phyloP scores from a whole-genome alignment of 257 asterid species.

The Parsonsia alboflavescens region DNA sequence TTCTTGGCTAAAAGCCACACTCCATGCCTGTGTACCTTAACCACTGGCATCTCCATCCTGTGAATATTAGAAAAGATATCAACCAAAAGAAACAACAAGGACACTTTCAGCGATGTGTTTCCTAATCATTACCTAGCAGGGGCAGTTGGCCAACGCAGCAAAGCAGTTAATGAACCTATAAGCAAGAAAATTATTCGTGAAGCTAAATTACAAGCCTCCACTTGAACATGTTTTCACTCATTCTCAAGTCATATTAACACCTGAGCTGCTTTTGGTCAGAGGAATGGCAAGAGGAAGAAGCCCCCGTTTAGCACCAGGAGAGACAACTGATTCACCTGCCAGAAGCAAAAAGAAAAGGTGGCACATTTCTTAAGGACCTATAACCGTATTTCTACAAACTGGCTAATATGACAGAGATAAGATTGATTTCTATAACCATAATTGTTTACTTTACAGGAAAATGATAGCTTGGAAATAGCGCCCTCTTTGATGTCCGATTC shows the following conservation, averaged over 20 bases:
- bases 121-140: conserved; percentile 63
- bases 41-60: conserved; percentile 99
- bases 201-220: conserved; percentile 11
- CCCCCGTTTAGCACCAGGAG: conserved; percentile 92
- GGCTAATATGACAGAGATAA: not conserved
- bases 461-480: not conserved
- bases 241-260: conserved; percentile 25
- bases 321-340: conserved; percentile 68
- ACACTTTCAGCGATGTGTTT: conserved; percentile 17
- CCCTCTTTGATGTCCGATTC: not conserved
- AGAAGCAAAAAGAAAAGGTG: conserved; percentile 3
- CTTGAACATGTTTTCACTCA: conserved; percentile 4
- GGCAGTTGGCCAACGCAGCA: conserved; percentile 98
- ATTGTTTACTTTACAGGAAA: not conserved
- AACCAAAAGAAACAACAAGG: conserved; percentile 13
- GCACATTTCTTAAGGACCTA: conserved; percentile 10
- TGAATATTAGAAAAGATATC: conserved; percentile 22
- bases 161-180: conserved; percentile 78
- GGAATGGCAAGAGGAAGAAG: conserved; percentile 87
- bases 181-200: conserved; percentile 19
- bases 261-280: conserved; percentile 63
- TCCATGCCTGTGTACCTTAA: conserved; percentile 73
- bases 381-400: not conserved
- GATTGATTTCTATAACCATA: not conserved
- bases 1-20: conserved; percentile 92